Evolutionary conservation across 2,329 filamentous ascomycete species (phyloP), one percentile per base, ranked within the genome.

Genomic region (Chalara sp.): DNA sequence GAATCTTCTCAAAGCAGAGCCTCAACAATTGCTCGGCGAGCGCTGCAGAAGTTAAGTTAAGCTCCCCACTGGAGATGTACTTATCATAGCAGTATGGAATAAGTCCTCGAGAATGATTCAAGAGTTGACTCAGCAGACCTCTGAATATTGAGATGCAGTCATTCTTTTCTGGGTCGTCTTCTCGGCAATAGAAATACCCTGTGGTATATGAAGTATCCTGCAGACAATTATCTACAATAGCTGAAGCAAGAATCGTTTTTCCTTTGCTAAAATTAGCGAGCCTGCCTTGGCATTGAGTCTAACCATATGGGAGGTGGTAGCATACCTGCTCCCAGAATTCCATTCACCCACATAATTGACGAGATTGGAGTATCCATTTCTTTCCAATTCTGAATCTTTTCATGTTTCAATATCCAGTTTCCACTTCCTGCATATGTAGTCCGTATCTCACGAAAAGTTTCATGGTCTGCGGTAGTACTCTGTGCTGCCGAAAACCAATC

Each of bases 171-270:
- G 46, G 13, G 45, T 70, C 61, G 2, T 58, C 56, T 32, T 67
- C 53, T 42, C 64, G 67, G 57, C 68, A 72, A 52, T 72, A 72
- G 58, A 72, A 72, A 57, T 61, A 72, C 6, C 59, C 49, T 12
- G 64, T 61, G 32, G 57, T 40, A 53, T 5, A 32, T 33, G 42
- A 13, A 48, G 31, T 4, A 54, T 39, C 10, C 42, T 48, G n/a
- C 49, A 54, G 29, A 51, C 55, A 54, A 5, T 64, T 57, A 39
- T 72, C 67, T 28, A 72, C 51, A 32, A 71, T 56, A 2, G 66
- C 53, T 2, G 70, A 72, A 3, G 69, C 63, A 8, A 73, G 60
- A 11, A 72, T 57, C 6, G 66, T 70, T 53, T 70, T 70, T 1
- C 67, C 67, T 67, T 45, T 37, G 5, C 21, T 42, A 32, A 46